Evolutionary conservation across 768 basidiomycete species (phyloP).

Genomic region (Amanita phalloides): DNA sequence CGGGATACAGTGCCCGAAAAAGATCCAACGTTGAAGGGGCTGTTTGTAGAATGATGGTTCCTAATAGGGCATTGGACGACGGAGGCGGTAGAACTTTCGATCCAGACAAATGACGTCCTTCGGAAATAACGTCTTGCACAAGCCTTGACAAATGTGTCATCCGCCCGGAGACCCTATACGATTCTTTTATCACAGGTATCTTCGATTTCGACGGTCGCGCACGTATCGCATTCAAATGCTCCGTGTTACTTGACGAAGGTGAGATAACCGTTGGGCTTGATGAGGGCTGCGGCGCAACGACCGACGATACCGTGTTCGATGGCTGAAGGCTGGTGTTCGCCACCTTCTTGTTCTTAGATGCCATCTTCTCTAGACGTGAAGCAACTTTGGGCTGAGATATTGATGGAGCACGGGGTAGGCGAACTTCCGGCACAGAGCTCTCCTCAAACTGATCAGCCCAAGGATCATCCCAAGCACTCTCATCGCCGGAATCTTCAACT

Average conservation of each 20-base stretch:
- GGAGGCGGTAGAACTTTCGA: slow-evolving; percentile 40
- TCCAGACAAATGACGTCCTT: slow-evolving; percentile 52
- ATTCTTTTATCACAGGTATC: slow-evolving; percentile 30
- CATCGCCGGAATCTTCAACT: slow-evolving; percentile 24
- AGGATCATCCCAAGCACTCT: slow-evolving; percentile 54
- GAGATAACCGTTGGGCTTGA: slow-evolving; percentile 12
- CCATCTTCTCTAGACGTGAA: slow-evolving; percentile 45
- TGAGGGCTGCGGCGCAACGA: neutral
- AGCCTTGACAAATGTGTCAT: slow-evolving; percentile 42
- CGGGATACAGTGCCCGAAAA: slow-evolving; percentile 69
- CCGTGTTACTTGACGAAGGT: slow-evolving; percentile 12
- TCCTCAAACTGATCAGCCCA: slow-evolving; percentile 29
- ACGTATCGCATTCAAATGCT: slow-evolving; percentile 4
- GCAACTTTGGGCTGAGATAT: slow-evolving; percentile 38
- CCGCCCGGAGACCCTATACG: slow-evolving; percentile 48
- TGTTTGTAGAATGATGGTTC: slow-evolving; percentile 47
- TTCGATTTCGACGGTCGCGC: slow-evolving; percentile 15
- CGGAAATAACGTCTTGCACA: slow-evolving; percentile 52
- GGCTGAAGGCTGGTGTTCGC: slow-evolving; percentile 20
- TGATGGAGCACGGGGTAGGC: slow-evolving; percentile 20
- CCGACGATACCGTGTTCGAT: slow-evolving; percentile 4
- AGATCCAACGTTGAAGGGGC: slow-evolving; percentile 65
- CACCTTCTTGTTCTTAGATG: slow-evolving; percentile 41
- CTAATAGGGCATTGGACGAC: slow-evolving; percentile 26
- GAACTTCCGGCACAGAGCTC: slow-evolving; percentile 14